Percentiles rank a stretch among this genome's conserved stretches.
These are phyloP conservation scores for Eucalyptus polyanthemos DNA, from an alignment of 345 rosid species.

Conservation along the genomic window DNA sequence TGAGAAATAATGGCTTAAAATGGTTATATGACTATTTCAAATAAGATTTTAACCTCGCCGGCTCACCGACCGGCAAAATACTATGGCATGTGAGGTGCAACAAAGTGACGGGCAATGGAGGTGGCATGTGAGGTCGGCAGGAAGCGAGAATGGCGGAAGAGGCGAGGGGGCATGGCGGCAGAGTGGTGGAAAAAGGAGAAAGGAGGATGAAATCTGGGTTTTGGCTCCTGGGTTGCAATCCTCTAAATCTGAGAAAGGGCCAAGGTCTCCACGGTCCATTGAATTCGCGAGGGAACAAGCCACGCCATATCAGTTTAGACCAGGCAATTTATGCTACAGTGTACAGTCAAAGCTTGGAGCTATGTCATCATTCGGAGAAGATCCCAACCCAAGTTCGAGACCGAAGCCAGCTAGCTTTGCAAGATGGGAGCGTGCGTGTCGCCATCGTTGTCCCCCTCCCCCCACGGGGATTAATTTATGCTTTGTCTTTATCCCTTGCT, in stretches of 20 bases:
- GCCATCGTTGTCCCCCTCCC: background rate
- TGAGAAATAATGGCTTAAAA: too few species aligned
- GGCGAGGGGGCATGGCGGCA: background rate
- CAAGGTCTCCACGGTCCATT: background rate
- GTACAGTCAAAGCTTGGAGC: background rate
- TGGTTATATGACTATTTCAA: too few species aligned
- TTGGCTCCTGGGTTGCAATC: background rate
- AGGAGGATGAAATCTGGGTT: background rate
- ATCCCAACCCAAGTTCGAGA: background rate
- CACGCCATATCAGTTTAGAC: background rate
- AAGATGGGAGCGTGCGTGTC: background rate
- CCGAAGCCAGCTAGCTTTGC: background rate
- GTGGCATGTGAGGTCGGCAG: background rate
- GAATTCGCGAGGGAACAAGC: background rate
- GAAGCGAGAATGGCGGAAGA: background rate
- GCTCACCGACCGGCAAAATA: rapidly evolving
- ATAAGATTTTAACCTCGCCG: too few species aligned
- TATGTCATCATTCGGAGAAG: background rate
- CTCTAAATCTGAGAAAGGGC: background rate
- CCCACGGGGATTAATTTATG: background rate
- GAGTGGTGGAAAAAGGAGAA: background rate
- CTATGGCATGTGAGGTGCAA: background rate
- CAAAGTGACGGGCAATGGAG: background rate
- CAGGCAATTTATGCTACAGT: background rate
- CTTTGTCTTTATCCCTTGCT: background rate